Percentiles rank a stretch among this genome's conserved stretches.
phyloP scores from a whole-genome alignment of 148 eudicot genomes.

The Agrostemma githago region DNA sequence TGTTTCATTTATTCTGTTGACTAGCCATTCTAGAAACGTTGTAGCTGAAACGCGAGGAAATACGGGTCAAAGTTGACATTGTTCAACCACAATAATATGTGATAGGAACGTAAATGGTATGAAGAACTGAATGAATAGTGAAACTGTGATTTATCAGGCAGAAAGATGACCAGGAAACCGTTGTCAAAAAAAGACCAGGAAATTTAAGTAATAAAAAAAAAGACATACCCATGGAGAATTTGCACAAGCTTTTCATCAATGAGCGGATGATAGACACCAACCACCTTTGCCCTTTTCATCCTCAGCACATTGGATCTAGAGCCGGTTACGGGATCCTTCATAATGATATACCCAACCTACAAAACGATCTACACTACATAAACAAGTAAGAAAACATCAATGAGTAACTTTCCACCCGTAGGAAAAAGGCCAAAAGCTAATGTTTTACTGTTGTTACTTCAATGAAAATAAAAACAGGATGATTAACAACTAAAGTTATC shows the following conservation, averaged over 20 bases:
- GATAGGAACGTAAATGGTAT: neutral
- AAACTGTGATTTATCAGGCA: neutral
- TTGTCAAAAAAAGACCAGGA: too few species aligned
- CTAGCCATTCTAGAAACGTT: too few species aligned
- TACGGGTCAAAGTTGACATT: neutral
- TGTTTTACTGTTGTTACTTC: neutral
- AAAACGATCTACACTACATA: slow-evolving; percentile 22
- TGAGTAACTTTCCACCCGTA: neutral
- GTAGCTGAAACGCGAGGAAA: neutral
- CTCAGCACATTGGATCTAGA: slow-evolving; percentile 62
- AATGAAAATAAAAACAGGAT: neutral
- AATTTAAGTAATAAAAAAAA: neutral
- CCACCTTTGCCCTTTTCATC: slow-evolving; percentile 66
- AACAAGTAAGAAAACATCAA: neutral
- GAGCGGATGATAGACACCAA: slow-evolving; percentile 77
- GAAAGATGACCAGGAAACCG: neutral
- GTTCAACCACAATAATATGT: neutral
- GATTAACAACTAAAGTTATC: neutral
- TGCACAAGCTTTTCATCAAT: slow-evolving; percentile 63
- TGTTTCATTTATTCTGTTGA: too few species aligned
- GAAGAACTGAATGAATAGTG: neutral
- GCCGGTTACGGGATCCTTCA: slow-evolving; percentile 61
- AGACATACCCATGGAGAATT: slow-evolving; percentile 65
- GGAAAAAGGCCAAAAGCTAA: neutral
- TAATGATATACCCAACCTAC: slow-evolving; percentile 92